A percentile compares a stretch with the other conserved stretches of the same genome.
Conservation (phyloP, 139 green algal genomes). For the Edaphochlamys debaryana region DNA sequence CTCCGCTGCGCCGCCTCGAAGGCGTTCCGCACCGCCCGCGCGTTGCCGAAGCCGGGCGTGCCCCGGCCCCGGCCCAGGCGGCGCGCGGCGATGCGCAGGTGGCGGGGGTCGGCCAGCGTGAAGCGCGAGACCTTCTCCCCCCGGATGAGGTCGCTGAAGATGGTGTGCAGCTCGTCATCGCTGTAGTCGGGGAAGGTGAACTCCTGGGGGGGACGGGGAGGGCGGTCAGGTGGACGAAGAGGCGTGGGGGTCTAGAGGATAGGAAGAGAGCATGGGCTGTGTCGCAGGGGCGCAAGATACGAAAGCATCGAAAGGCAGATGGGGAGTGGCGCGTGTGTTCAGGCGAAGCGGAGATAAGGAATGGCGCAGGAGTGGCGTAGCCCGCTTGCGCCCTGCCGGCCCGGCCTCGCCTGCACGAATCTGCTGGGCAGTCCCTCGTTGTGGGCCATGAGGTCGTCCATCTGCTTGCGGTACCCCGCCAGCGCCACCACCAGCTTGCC, state of each 20-base stretch:
- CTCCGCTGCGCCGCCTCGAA: slow-evolving; percentile 47
- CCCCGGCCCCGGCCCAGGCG: slow-evolving; percentile 55
- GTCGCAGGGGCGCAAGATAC: no score
- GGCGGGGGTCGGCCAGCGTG: slow-evolving; percentile 46
- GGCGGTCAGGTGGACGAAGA: no score
- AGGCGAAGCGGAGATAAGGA: no score
- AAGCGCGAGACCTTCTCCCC: slow-evolving; percentile 29
- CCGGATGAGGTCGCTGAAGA: slow-evolving; percentile 47
- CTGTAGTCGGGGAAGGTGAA: slow-evolving; percentile 55
- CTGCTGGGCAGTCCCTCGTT: slow-evolving; percentile 64
- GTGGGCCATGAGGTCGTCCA: slow-evolving; percentile 63
- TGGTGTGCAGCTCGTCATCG: slow-evolving; percentile 55
- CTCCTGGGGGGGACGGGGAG: not conserved
- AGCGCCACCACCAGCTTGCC: slow-evolving; percentile 62
- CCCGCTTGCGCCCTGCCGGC: no score
- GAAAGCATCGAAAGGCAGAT: no score
- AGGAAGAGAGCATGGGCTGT: no score
- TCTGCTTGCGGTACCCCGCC: slow-evolving; percentile 61
- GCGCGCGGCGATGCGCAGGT: slow-evolving; percentile 49
- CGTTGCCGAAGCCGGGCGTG: slow-evolving; percentile 61
- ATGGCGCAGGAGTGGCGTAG: no score
- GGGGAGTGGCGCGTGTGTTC: no score
- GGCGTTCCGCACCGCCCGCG: slow-evolving; percentile 58
- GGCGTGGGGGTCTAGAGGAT: no score
- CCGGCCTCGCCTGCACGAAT: slow-evolving; percentile 48